Conservation (phyloP, 2,329 filamentous ascomycete species). For the Sphaceloma murrayae region DNA sequence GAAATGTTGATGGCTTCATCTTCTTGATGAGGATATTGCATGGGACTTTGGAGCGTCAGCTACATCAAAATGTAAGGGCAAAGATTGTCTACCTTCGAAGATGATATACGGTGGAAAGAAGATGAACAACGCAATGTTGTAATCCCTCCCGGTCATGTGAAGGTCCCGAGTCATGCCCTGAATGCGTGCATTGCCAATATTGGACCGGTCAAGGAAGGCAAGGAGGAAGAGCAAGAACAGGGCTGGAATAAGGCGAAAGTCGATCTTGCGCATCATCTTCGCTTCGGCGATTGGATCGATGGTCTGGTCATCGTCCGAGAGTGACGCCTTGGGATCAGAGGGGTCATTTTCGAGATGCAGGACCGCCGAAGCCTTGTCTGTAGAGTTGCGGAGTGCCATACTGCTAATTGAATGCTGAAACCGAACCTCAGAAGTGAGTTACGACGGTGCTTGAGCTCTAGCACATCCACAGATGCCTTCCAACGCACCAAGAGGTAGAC, state of each 20-base stretch:
- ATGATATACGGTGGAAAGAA: slow-evolving; percentile 38
- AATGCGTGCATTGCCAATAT: slow-evolving; percentile 49
- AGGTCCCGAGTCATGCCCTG: slow-evolving; percentile 52
- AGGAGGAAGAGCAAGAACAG: slow-evolving; percentile 47
- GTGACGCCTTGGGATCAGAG: slow-evolving; percentile 1
- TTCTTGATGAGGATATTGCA: slow-evolving; percentile 27
- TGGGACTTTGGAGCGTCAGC: slow-evolving; percentile 37
- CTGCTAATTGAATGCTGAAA: too few species aligned
- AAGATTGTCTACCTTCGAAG: slow-evolving; percentile 18
- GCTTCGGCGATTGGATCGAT: slow-evolving; percentile 3
- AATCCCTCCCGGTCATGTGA: slow-evolving; percentile 53
- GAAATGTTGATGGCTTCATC: slow-evolving; percentile 33
- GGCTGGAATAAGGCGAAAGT: slow-evolving; percentile 43
- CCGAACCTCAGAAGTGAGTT: too few species aligned
- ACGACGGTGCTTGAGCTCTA: too few species aligned
- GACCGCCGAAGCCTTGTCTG: background rate
- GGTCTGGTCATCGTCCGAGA: slow-evolving; percentile 1
- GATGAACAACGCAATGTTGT: slow-evolving; percentile 40
- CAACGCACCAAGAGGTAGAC: too few species aligned
- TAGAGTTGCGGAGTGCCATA: background rate
- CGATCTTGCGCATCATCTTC: slow-evolving; percentile 40
- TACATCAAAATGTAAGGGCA: background rate
- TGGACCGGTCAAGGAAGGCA: slow-evolving; percentile 44
- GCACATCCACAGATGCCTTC: too few species aligned
- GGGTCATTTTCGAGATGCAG: background rate